Evolutionary conservation across 495 filamentous ascomycete species (phyloP), one percentile per base, ranked within the genome.

Genomic region (Penicillium longicatenatum): DNA sequence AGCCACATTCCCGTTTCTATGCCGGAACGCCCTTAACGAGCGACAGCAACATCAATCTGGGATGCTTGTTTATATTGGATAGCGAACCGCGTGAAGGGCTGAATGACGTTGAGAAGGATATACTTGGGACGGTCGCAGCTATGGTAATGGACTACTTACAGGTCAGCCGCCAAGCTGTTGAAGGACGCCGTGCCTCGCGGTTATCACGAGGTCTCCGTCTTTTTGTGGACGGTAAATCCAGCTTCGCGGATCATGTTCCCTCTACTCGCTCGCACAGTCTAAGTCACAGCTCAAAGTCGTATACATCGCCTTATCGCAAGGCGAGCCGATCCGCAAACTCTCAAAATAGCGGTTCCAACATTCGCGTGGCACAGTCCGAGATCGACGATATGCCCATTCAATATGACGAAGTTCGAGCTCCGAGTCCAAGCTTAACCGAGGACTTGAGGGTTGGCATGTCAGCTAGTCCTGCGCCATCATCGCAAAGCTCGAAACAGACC

Each of bases 61-160:
- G 89, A n/a, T 85, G 81, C 17, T 76, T 89, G 43, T 89, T 85
- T 57, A 74, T 88, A 7, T 67, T 89, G 0, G 88, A 91, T 65
- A 68, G 65, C 1, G 65, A 69, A 16, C 69, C 72, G 16, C 75
- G 67, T 14, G 42, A 67, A 33, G 63, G 62, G 1, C 55, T 81
- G 17, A 63, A 48, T 6, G 45, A 68, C 2, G 43, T 52, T 16
- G 71, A 81, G 44, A 72, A 68, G 53, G 70, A 73, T 19, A 70
- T 64, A 4, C 57, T 81, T 39, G 70, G 68, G 0, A 66, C 67
- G 4, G 74, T 89, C 57, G 79, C 82, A 0, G 58, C 68, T 33
- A 80, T 83, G 12, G 74, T 88, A 35, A 88, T 89, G 78, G 77
- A 80, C 31, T 83, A 87, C 55, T 70, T 91, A 43, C 82, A 86